Conservation (phyloP, 257 asterid species). For the Primulina huaijiensis region DNA sequence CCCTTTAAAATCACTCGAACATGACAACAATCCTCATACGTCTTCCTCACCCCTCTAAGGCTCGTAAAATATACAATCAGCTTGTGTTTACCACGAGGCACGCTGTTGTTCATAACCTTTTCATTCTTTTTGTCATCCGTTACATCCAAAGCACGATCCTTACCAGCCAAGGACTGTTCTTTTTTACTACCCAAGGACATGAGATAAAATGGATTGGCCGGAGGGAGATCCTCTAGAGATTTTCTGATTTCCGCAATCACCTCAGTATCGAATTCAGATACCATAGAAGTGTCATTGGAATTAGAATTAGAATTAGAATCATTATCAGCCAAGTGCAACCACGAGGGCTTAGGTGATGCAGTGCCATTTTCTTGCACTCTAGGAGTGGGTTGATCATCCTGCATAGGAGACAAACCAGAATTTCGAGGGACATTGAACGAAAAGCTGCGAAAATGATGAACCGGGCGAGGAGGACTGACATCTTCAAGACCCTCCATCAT, state of each 20-base stretch:
- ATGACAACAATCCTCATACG: conserved; percentile 90
- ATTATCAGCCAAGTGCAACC: conserved; percentile 40
- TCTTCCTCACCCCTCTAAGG: conserved; percentile 85
- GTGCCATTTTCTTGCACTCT: conserved; percentile 34
- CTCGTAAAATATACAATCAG: conserved; percentile 75
- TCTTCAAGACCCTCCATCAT: conserved; percentile 92
- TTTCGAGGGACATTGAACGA: conserved; percentile 47
- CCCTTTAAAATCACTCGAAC: conserved; percentile 72
- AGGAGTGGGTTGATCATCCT: conserved; percentile 52
- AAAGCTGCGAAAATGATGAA: conserved; percentile 59
- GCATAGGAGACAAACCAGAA: conserved; percentile 16
- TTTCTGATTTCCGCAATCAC: conserved; percentile 65
- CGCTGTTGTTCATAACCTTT: neutral
- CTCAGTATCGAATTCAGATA: conserved; percentile 71
- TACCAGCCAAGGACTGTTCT: conserved; percentile 20
- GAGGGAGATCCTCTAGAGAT: conserved; percentile 79
- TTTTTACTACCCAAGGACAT: conserved; percentile 28
- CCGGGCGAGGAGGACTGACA: conserved; percentile 43
- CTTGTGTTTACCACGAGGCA: conserved; percentile 36
- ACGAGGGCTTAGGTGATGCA: conserved; percentile 38
- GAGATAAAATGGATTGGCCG: conserved; percentile 68
- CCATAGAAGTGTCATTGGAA: conserved; percentile 51
- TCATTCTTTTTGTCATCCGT: conserved; percentile 11
- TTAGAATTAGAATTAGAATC: conserved; percentile 56
- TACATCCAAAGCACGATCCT: conserved; percentile 27